Percentiles rank a stretch among this genome's conserved stretches.
phyloP scores from a whole-genome alignment of 495 filamentous ascomycete genomes.

The Hyaloscypha hepaticicola region DNA sequence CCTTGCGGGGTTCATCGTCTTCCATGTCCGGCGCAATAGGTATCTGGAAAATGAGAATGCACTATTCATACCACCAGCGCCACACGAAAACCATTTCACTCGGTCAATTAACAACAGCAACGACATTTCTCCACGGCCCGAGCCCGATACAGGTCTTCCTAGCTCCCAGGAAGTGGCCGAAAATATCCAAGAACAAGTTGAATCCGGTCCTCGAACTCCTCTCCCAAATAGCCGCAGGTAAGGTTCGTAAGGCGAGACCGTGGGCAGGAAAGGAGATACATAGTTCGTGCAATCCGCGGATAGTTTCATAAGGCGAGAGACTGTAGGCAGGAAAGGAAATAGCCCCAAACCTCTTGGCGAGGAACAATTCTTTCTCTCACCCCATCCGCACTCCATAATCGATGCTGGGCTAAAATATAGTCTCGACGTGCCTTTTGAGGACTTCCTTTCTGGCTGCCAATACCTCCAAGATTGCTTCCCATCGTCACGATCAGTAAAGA shows the following conservation, averaged over 20 bases:
- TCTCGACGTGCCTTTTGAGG: conserved; percentile 41
- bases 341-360: conserved; percentile 46
- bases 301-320: conserved; percentile 45
- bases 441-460: conserved; percentile 44
- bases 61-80: too few species aligned
- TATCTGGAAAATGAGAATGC: too few species aligned
- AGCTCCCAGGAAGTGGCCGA: too few species aligned
- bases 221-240: background rate
- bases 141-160: too few species aligned
- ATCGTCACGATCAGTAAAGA: conserved; percentile 52
- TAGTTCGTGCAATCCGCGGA: conserved; percentile 10
- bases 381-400: conserved; percentile 42
- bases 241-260: conserved; percentile 36
- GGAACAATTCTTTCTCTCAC: conserved; percentile 43
- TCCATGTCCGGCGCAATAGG: background rate
- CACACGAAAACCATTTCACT: too few species aligned
- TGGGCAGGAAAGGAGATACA: conserved; percentile 22
- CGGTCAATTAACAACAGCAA: too few species aligned
- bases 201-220: too few species aligned
- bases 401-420: conserved; percentile 39
- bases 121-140: too few species aligned
- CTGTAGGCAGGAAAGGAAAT: conserved; percentile 59
- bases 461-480: conserved; percentile 39
- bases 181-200: too few species aligned
- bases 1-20: background rate